phyloP scores from a whole-genome alignment of 345 rosid genomes.

The Sonneratia alba region DNA sequence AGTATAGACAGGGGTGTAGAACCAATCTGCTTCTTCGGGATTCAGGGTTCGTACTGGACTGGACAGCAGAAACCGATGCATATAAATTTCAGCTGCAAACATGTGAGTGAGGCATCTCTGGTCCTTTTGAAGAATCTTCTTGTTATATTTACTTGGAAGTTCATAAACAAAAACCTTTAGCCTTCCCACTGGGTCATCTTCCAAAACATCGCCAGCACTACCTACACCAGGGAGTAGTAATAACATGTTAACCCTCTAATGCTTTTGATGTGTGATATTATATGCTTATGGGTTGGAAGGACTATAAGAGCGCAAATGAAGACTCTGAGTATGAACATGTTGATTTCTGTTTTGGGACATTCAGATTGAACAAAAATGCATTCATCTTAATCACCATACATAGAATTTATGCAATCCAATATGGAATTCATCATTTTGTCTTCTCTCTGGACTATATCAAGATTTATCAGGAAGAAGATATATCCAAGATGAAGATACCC shows the following conservation, averaged over 20 bases:
- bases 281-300: too few species aligned
- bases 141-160: conserved; percentile 94
- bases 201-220: conserved; percentile 98
- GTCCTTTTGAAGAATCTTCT: conserved; percentile 86
- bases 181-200: conserved; percentile 92
- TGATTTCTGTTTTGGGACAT: background rate
- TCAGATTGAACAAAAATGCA: background rate
- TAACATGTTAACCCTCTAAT: background rate
- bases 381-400: too few species aligned
- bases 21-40: conserved; percentile 98
- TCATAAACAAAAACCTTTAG: conserved; percentile 88
- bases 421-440: background rate
- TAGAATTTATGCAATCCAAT: background rate
- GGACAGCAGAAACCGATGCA: conserved; percentile 90
- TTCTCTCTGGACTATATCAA: background rate
- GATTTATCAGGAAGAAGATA: background rate
- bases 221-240: conserved; percentile 33
- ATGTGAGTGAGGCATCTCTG: conserved; percentile 89
- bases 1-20: conserved; percentile 87
- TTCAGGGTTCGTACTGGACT: conserved; percentile 92
- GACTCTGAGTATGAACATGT: background rate
- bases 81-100: conserved; percentile 98
- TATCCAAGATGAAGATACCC: background rate
- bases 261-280: background rate
- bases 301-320: too few species aligned